These are phyloP conservation scores for Scleroderma citrinum DNA, from an alignment of 768 basidiomycete species.

Conservation along the genomic window DNA sequence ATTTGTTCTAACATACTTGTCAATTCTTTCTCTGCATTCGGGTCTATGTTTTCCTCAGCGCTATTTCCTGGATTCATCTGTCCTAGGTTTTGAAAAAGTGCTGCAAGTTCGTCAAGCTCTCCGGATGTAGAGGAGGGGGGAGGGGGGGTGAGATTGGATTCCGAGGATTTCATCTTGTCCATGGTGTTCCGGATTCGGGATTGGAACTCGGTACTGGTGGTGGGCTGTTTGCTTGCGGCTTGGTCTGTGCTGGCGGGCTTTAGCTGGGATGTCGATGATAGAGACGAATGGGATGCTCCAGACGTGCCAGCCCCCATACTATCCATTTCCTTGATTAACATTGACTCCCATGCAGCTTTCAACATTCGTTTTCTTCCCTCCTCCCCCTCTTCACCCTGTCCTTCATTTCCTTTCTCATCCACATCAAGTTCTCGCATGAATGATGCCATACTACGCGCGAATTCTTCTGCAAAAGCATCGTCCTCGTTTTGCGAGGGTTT, in stretches of 20 bases:
- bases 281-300: not conserved
- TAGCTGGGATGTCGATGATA: not conserved
- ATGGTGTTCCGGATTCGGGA: slow-evolving; percentile 64
- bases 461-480: slow-evolving; percentile 33
- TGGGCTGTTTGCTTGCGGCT: not conserved
- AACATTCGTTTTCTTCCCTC: slow-evolving; percentile 34
- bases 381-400: slow-evolving; percentile 1
- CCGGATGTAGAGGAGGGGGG: too few relatives aligned
- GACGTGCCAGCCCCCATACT: slow-evolving; percentile 22
- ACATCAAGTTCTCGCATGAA: slow-evolving; percentile 27
- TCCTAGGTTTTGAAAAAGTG: not conserved
- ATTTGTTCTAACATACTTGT: not conserved
- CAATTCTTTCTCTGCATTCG: not conserved
- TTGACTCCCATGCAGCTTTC: slow-evolving; percentile 64
- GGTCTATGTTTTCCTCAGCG: too few relatives aligned
- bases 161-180: slow-evolving; percentile 67
- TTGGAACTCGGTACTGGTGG: slow-evolving; percentile 70
- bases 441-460: slow-evolving; percentile 40
- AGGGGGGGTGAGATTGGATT: slow-evolving; percentile 43
- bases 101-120: too few relatives aligned
- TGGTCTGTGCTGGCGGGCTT: not conserved
- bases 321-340: slow-evolving; percentile 67
- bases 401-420: slow-evolving; percentile 6
- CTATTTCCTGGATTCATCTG: too few relatives aligned
- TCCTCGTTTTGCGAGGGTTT: too few relatives aligned